Base-by-base conservation (phyloP, 1,284 basidiomycete species). In the Serendipita sp. region DNA sequence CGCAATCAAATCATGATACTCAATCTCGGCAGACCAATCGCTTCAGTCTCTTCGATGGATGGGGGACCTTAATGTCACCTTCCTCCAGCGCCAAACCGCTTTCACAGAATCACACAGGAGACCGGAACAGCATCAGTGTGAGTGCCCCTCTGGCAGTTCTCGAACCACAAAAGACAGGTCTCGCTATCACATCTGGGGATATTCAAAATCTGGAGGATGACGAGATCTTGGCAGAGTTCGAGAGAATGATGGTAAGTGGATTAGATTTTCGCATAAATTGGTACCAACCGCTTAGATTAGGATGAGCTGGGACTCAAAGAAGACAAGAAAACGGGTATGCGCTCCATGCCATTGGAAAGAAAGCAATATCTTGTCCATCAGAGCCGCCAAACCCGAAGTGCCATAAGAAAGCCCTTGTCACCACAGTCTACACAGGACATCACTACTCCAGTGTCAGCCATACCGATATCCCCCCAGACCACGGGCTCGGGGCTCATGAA, bases 281-380 rank as follows among this genome's bases (percentile, higher is more conserved):
- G 22, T 38, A 58, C 34, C 63, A 42, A 60, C 49, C 3, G 63
- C 41, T n/a, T 60, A 61, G 71, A 47, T 34, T 62, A 85, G 88
- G 81, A 87, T 66, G 80, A 84, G n/a, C 70, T 91, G 26, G 88
- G 83, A 10, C 71, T 93, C 64, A 90, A 88, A 70, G 86, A 82
- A 13, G 78, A 81, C 0, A 82, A 82, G 67, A 80, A 88, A 50
- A 75, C 75, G 3, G 80, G 78, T 0, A 88, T 93, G 83, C 76
- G 83, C 64, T 74, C 79, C 2, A 73, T 93, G 13, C 74, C 88
- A 0, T 66, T 73, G 4, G 81, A 86, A 62, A 82, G 86, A 68
- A 90, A 89, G 73, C 79, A 77, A 53, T 86, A 84, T 67, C 72
- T 93, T 1, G 73, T 93, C 38, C 74, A 76, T 34, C 84, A 85